These are phyloP conservation scores for Sporobolomyces pararoseus DNA, from an alignment of 768 basidiomycete species.

Conservation along the genomic window DNA sequence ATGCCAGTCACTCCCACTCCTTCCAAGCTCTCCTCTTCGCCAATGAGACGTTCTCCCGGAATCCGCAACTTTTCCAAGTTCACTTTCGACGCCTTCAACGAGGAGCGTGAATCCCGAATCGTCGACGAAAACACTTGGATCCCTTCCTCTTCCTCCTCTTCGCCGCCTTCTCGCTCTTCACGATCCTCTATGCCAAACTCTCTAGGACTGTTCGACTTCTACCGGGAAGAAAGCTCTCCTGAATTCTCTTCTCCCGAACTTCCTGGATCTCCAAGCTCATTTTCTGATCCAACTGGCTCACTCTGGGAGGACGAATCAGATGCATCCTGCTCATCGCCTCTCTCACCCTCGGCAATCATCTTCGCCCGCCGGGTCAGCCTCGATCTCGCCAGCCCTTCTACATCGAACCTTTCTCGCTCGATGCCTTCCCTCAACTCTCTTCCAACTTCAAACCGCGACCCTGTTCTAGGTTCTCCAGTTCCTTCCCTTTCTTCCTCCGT, in stretches of 20 bases:
- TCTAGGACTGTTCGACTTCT: slow-evolving; percentile 10
- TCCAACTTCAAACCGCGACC: neutral
- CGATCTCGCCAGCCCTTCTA: slow-evolving; percentile 16
- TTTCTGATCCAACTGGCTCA: slow-evolving; percentile 14
- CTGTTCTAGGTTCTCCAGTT: slow-evolving; percentile 9
- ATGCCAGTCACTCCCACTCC: slow-evolving; percentile 21
- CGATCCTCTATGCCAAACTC: slow-evolving; percentile 9
- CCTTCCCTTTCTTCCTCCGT: slow-evolving; percentile 11
- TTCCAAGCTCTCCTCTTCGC: slow-evolving; percentile 19
- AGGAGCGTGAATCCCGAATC: neutral
- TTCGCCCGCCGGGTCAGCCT: slow-evolving; percentile 22
- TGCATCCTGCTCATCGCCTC: neutral
- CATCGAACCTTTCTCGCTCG: slow-evolving; percentile 18
- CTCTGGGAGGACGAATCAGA: slow-evolving; percentile 17
- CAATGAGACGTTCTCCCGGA: slow-evolving; percentile 33
- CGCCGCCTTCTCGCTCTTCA: neutral
- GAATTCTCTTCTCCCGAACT: slow-evolving; percentile 21
- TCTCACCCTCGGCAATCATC: slow-evolving; percentile 13
- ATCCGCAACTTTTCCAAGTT: slow-evolving; percentile 25
- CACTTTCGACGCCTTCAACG: slow-evolving; percentile 22
- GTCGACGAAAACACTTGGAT: slow-evolving; percentile 6
- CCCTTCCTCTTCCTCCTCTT: neutral
- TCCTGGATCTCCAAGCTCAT: neutral
- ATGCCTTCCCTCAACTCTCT: slow-evolving; percentile 7
- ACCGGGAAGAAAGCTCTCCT: slow-evolving; percentile 12